These are phyloP conservation scores for Coprinopsis sp. DNA, from an alignment of 768 basidiomycete species.

Conservation along the genomic window DNA sequence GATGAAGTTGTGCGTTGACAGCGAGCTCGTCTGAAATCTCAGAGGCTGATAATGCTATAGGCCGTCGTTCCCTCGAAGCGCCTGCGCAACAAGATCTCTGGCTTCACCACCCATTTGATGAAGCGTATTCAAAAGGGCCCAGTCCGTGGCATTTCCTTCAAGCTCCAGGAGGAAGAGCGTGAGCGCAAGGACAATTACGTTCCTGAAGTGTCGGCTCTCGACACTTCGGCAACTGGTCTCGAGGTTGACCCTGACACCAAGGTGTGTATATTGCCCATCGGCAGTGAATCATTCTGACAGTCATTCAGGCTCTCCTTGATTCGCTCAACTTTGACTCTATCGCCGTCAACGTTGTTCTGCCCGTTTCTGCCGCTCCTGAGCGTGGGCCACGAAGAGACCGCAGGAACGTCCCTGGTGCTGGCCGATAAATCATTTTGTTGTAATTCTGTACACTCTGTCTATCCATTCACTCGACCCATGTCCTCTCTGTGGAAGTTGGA, in stretches of 20 bases:
- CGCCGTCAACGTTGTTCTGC: conserved; percentile 62
- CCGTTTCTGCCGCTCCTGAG: conserved; percentile 62
- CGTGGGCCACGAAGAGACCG: conserved; percentile 71
- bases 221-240: conserved; percentile 65
- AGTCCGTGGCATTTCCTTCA: conserved; percentile 99
- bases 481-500: too few relatives aligned
- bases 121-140: conserved; percentile 98
- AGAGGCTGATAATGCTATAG: too few relatives aligned
- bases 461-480: too few relatives aligned
- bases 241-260: conserved; percentile 94
- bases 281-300: background rate
- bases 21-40: too few relatives aligned
- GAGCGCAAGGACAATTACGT: conserved; percentile 99
- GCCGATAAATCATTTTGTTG: conserved; percentile 23
- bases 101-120: conserved; percentile 99
- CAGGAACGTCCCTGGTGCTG: conserved; percentile 80
- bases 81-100: conserved; percentile 98
- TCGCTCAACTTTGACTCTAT: conserved; percentile 95
- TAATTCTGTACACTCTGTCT: background rate
- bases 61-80: conserved; percentile 97
- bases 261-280: conserved; percentile 41
- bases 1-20: conserved; percentile 82
- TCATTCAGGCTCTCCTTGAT: conserved; percentile 72
- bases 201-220: conserved; percentile 95
- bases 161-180: conserved; percentile 98